A percentile compares a stretch with the other conserved stretches of the same genome.
Evolutionary conservation across 2,329 filamentous ascomycete species (phyloP).

Genomic region (Colletotrichum tanaceti): DNA sequence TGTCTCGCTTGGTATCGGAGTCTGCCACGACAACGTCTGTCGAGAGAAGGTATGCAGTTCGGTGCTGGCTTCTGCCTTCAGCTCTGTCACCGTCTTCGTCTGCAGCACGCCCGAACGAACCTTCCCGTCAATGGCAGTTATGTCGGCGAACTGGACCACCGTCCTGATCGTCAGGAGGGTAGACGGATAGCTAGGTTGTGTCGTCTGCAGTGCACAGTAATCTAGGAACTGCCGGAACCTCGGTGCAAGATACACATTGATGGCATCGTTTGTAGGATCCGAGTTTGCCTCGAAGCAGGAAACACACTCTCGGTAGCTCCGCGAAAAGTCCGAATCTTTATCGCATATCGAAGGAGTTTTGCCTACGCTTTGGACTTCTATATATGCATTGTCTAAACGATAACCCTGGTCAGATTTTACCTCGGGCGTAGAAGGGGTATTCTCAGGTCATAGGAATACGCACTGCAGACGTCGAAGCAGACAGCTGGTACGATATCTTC

Average conservation of each 20-base stretch:
- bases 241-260: neutral
- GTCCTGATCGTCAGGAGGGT: neutral
- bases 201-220: neutral
- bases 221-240: slow-evolving; percentile 7
- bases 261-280: neutral
- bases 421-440: too few species aligned
- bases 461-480: neutral
- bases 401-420: neutral
- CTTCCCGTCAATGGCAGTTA: neutral
- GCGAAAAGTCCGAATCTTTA: neutral
- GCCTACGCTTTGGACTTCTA: neutral
- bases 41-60: neutral
- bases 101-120: neutral
- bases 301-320: neutral
- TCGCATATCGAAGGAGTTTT: neutral
- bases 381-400: slow-evolving; percentile 1
- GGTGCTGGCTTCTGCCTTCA: neutral
- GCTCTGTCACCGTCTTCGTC: neutral
- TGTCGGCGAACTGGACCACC: neutral
- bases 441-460: neutral
- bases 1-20: neutral
- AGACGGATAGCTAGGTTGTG: neutral
- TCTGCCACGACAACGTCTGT: neutral
- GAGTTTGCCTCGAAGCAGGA: neutral
- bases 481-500: neutral